Evolutionary conservation across 768 basidiomycete species (phyloP).

Genomic region (Rhodotorula diobovata): DNA sequence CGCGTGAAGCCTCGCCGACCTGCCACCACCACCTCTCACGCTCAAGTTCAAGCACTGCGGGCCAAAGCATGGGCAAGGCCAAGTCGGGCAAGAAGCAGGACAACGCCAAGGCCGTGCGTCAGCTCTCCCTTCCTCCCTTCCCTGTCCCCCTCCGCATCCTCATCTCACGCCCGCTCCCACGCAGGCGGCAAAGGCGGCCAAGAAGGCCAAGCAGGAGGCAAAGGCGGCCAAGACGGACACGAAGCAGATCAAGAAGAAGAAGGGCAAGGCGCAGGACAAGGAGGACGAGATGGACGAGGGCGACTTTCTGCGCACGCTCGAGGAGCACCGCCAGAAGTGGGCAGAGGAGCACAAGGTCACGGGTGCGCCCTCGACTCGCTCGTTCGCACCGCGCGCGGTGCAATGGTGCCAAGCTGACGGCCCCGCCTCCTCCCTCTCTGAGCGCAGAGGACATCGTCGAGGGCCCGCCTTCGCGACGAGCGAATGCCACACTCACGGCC

Average conservation of each 20-base stretch:
- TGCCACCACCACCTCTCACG: background rate
- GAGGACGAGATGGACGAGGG: slow-evolving; percentile 52
- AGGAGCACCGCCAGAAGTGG: slow-evolving; percentile 66
- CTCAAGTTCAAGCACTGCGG: background rate
- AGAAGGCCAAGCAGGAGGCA: slow-evolving; percentile 60
- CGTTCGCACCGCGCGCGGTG: background rate
- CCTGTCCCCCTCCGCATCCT: background rate
- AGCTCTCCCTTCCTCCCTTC: too few relatives aligned
- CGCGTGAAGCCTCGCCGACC: background rate
- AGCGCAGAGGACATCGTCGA: slow-evolving; percentile 69
- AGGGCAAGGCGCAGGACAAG: slow-evolving; percentile 24
- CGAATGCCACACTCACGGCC: slow-evolving; percentile 73
- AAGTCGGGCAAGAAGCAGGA: slow-evolving; percentile 8
- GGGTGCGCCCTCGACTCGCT: slow-evolving; percentile 2
- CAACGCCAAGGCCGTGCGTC: slow-evolving; percentile 9
- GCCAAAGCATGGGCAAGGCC: background rate
- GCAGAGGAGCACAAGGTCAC: slow-evolving; percentile 56
- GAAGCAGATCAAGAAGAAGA: slow-evolving; percentile 53
- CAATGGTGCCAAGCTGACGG: slow-evolving; percentile 19
- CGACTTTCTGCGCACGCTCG: slow-evolving; percentile 78
- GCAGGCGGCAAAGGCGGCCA: slow-evolving; percentile 48
- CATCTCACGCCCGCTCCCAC: too few relatives aligned
- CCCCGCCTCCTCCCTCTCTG: slow-evolving; percentile 59
- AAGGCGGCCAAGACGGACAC: slow-evolving; percentile 56
- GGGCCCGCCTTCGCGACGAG: slow-evolving; percentile 74